phyloP scores from a whole-genome alignment of 257 asterid species.

The Solanum chilense region DNA sequence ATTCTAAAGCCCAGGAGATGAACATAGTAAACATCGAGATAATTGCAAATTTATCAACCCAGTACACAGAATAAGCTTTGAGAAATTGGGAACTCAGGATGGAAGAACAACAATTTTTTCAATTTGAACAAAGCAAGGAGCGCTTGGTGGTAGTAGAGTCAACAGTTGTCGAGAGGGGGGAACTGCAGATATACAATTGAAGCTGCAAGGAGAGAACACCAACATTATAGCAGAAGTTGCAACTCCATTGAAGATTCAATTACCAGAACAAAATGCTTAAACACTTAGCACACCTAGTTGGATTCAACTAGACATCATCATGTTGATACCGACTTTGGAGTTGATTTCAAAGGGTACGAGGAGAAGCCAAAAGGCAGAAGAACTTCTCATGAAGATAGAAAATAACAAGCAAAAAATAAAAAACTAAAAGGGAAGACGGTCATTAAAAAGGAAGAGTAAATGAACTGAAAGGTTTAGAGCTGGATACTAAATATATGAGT shows the following conservation, averaged over 20 bases:
- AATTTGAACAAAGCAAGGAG: neutral
- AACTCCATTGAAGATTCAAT: neutral
- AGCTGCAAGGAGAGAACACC: neutral
- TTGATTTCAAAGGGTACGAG: neutral
- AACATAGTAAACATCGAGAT: neutral
- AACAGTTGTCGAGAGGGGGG: neutral
- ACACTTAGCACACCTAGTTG: neutral
- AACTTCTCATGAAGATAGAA: neutral
- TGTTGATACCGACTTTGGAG: neutral
- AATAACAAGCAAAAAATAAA: neutral
- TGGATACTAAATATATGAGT: neutral
- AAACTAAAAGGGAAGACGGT: neutral
- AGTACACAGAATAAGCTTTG: neutral
- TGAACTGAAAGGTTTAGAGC: neutral
- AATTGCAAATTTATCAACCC: neutral
- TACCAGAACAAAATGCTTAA: neutral
- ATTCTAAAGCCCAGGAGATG: neutral
- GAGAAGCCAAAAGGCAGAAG: neutral
- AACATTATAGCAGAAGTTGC: neutral
- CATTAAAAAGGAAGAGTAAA: too few relatives aligned
- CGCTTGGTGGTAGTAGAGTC: neutral
- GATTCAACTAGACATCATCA: neutral
- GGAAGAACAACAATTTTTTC: neutral
- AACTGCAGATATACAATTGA: neutral
- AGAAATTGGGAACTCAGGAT: neutral